Conservation (phyloP, 352 stramenopile genomes). For the Phytophthora europaea region DNA sequence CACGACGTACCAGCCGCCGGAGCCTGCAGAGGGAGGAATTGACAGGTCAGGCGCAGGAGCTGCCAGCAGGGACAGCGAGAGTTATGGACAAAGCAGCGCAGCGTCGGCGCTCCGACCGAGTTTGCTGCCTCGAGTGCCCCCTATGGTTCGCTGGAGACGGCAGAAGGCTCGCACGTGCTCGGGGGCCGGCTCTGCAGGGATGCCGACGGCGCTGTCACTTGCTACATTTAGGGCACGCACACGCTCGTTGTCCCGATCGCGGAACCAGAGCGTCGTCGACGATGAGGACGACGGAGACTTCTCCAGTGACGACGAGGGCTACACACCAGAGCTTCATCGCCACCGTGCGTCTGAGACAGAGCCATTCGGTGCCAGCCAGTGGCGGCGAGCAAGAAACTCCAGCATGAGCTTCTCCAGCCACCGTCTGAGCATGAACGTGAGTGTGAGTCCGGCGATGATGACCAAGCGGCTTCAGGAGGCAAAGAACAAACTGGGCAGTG, state of each 20-base stretch:
- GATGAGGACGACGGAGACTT: constrained; percentile 61
- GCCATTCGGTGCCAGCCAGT: constrained; percentile 23
- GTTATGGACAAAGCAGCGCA: constrained; percentile 6
- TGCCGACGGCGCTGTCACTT: constrained; percentile 38
- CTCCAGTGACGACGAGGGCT: constrained; percentile 71
- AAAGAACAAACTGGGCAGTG: constrained; percentile 40
- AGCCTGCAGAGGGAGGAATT: constrained; percentile 6
- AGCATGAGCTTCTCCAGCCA: constrained; percentile 41
- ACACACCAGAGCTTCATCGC: constrained; percentile 39
- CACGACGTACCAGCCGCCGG: constrained; percentile 6
- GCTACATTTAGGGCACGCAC: constrained; percentile 46
- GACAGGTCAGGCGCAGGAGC: constrained; percentile 1
- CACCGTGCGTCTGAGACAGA: constrained; percentile 24
- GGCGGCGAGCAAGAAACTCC: constrained; percentile 40
- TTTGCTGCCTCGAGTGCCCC: constrained; percentile 28
- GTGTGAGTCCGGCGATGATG: constrained; percentile 37
- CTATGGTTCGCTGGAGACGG: constrained; percentile 35
- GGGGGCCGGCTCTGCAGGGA: constrained; percentile 33
- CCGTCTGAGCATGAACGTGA: constrained; percentile 44
- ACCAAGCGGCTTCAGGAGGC: constrained; percentile 42
- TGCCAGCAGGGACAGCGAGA: constrained; percentile 25
- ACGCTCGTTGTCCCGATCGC: constrained; percentile 39
- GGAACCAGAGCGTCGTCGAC: constrained; percentile 28
- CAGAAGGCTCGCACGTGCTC: constrained; percentile 59
- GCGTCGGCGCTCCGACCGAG: constrained; percentile 22